Evolutionary conservation across 2,329 filamentous ascomycete genomes (phyloP).

Genomic region (Dothideomycetidae sp.): DNA sequence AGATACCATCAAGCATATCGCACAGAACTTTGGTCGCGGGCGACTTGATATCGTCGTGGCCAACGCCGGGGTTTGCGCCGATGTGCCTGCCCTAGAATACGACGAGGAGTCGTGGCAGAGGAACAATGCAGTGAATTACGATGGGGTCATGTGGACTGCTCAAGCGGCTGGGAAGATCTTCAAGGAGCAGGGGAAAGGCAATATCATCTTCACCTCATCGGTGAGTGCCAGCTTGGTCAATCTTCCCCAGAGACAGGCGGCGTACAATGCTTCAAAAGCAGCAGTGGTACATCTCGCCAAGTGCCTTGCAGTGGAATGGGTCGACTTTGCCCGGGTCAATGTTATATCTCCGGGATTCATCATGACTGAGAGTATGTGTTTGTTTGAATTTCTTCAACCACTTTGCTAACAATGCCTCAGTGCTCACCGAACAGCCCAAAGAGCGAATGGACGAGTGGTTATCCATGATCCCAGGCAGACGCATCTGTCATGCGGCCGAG

Average conservation of each 20-base stretch:
- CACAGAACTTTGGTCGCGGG: constrained; percentile 26
- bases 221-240: constrained; percentile 25
- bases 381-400: background rate
- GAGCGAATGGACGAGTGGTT: background rate
- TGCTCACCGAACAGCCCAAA: background rate
- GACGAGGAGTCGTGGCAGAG: constrained; percentile 37
- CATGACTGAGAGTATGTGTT: constrained; percentile 32
- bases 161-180: constrained; percentile 30
- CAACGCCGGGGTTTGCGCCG: constrained; percentile 37
- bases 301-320: constrained; percentile 42
- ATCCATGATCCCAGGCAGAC: background rate
- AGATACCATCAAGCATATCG: constrained; percentile 21
- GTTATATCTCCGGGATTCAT: constrained; percentile 42
- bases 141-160: constrained; percentile 29
- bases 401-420: background rate
- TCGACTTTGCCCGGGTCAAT: constrained; percentile 44
- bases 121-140: constrained; percentile 39
- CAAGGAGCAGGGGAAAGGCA: constrained; percentile 31
- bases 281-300: constrained; percentile 43
- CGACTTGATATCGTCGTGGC: constrained; percentile 33
- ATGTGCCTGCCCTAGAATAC: constrained; percentile 41
- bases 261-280: constrained; percentile 43
- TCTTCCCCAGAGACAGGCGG: constrained; percentile 39
- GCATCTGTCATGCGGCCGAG: background rate
- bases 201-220: constrained; percentile 34